phyloP scores from a whole-genome alignment of 2,329 filamentous ascomycete species.

The Onygena corvina region DNA sequence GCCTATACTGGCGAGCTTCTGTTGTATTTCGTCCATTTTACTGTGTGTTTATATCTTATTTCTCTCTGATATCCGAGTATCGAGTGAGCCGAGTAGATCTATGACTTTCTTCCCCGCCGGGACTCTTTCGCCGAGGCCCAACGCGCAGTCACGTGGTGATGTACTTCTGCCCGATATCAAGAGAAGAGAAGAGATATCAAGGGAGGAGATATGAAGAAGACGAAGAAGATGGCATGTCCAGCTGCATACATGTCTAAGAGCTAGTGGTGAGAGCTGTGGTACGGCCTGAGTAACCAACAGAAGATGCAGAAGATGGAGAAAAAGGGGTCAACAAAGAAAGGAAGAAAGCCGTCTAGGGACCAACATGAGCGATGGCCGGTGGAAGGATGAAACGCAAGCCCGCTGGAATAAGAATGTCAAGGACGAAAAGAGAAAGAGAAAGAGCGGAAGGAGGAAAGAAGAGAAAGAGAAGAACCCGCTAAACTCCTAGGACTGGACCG shows the following conservation, averaged over 20 bases:
- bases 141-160: neutral
- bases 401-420: neutral
- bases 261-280: neutral
- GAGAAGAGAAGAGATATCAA: neutral
- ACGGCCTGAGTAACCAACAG: neutral
- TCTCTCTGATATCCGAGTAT: too few relatives aligned
- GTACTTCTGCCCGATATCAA: neutral
- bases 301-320: neutral
- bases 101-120: neutral
- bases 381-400: neutral
- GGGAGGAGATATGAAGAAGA: neutral
- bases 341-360: neutral
- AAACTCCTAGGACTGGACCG: conserved; percentile 5
- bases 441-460: neutral
- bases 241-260: conserved; percentile 1
- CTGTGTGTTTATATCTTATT: too few relatives aligned
- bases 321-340: neutral
- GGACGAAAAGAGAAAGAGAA: neutral
- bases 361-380: neutral
- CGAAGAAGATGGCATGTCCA: neutral
- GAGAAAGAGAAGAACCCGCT: neutral
- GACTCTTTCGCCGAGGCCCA: neutral
- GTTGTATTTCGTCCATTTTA: neutral
- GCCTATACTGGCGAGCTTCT: neutral
- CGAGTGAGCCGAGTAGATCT: too few relatives aligned